Percentiles rank a stretch among this genome's conserved stretches.
phyloP scores from a whole-genome alignment of 78 protist genomes.

The Polysphondylium violaceum region DNA sequence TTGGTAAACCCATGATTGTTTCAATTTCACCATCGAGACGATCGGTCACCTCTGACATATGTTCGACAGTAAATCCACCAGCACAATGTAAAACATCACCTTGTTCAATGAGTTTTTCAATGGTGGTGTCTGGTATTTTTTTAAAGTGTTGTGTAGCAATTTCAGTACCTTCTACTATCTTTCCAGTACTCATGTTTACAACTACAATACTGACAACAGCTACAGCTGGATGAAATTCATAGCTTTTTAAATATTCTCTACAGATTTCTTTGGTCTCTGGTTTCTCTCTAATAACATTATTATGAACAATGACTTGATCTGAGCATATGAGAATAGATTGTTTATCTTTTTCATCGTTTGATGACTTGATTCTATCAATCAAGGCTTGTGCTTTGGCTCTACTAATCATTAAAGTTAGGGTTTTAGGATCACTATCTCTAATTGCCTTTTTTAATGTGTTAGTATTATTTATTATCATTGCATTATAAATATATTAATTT shows the following conservation, averaged over 20 bases:
- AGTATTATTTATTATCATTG: background rate
- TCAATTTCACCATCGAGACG: slow-evolving; percentile 48
- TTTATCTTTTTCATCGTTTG: slow-evolving; percentile 1
- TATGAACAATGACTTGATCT: slow-evolving; percentile 78
- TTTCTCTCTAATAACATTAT: slow-evolving; percentile 76
- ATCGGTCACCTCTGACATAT: slow-evolving; percentile 18
- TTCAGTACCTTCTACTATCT: slow-evolving; percentile 49
- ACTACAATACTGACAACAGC: slow-evolving; percentile 57
- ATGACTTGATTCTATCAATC: slow-evolving; percentile 3
- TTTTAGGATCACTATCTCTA: slow-evolving; percentile 74
- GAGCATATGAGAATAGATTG: slow-evolving; percentile 58
- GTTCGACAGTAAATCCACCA: slow-evolving; percentile 77
- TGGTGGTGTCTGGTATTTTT: slow-evolving; percentile 10
- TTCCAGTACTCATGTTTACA: slow-evolving; percentile 41
- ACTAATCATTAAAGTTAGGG: slow-evolving; percentile 39
- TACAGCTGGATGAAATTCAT: slow-evolving; percentile 53
- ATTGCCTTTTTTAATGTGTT: slow-evolving; percentile 49
- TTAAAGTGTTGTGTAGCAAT: slow-evolving; percentile 57
- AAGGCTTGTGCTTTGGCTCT: slow-evolving; percentile 78
- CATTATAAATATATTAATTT: background rate
- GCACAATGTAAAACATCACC: slow-evolving; percentile 81
- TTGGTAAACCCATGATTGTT: slow-evolving; percentile 58
- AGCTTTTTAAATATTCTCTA: slow-evolving; percentile 43
- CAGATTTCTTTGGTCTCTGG: slow-evolving; percentile 62
- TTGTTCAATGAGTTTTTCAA: slow-evolving; percentile 50